A percentile compares a stretch with the other conserved stretches of the same genome.
Conservation (phyloP, 2,329 filamentous ascomycete genomes). For the Huntiella omanensis region DNA sequence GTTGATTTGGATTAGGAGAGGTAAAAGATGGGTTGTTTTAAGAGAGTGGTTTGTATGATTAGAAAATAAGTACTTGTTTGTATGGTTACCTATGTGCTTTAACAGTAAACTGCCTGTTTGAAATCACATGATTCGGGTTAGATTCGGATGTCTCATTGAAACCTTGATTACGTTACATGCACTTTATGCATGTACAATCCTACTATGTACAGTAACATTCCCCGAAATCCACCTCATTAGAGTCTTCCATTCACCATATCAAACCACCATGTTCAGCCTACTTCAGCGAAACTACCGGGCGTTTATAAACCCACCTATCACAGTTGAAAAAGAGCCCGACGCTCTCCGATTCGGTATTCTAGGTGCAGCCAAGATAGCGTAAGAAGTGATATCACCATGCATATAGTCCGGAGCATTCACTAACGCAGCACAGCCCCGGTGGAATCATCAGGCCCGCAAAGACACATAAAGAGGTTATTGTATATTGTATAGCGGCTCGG, state of each 20-base stretch:
- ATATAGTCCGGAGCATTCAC: too few species aligned
- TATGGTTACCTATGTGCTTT: too few species aligned
- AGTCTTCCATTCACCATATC: too few species aligned
- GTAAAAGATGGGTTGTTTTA: neutral
- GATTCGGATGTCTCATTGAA: too few species aligned
- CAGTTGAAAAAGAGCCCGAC: constrained; percentile 10
- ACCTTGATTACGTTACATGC: too few species aligned
- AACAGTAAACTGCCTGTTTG: too few species aligned
- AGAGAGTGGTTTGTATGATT: too few species aligned
- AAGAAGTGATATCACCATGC: neutral
- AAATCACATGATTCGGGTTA: too few species aligned
- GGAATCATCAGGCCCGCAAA: constrained; percentile 30
- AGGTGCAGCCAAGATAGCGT: constrained; percentile 21
- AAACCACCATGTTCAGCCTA: neutral
- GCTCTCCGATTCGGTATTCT: constrained; percentile 23
- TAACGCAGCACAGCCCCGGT: constrained; percentile 16
- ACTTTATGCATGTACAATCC: too few species aligned
- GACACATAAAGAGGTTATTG: constrained; percentile 32
- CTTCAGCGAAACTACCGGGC: constrained; percentile 3
- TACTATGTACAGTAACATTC: too few species aligned
- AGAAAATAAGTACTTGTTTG: too few species aligned
- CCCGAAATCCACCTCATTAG: too few species aligned
- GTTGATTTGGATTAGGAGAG: constrained; percentile 14
- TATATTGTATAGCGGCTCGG: constrained; percentile 33
- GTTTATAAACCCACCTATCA: neutral